Evolutionary conservation across 352 stramenopile genomes (phyloP), one percentile per base, ranked within the genome.

Genomic region (Phytophthora sp.): DNA sequence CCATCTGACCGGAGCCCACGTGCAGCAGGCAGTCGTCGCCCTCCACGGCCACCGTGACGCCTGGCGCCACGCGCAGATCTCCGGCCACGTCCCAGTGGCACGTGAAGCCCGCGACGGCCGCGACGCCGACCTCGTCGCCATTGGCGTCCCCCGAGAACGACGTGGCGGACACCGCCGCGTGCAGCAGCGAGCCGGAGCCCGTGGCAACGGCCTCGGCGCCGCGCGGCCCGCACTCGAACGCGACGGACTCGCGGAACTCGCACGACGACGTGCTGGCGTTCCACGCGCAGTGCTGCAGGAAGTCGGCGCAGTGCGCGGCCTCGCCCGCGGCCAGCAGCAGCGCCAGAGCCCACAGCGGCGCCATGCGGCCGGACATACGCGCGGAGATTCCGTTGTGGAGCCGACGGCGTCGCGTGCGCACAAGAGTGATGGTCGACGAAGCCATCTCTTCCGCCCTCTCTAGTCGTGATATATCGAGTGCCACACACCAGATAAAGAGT

Each of bases 21-120:
- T 83, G 68, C 27, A 92, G 42, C 24, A 78, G 35, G 32, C 83
- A 92, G 54, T 90, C 73, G 31, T 84, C 72, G 11, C 83, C 79
- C 1, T 72, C 24, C 5, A 92, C 61, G 20, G 53, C 50, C 7
- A 92, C 70, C 5, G 30, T 27, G 17, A 89, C 75, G 24, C 50
- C 32, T 10, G 66, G 66, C 11, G 57, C 73, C 4, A 92, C n/a
- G 5, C 69, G 48, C 5, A 92, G 62, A 49, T 86, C 69, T 23
- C 83, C 83, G 5, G 80, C 69, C 42, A 92, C 56, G 52, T 89
- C 81, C 80, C 79, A 89, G 28, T 66, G 73, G n/a, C 83, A 92
- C 3, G 66, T 60, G 24, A 66, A 82, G 4, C 66, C 75, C n/a
- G 44, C 30, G 2, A 77, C 54, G 28, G 58, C 53, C 18, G 49